Conservation (phyloP, 2,329 filamentous ascomycete species). For the Helotiales sp. region DNA sequence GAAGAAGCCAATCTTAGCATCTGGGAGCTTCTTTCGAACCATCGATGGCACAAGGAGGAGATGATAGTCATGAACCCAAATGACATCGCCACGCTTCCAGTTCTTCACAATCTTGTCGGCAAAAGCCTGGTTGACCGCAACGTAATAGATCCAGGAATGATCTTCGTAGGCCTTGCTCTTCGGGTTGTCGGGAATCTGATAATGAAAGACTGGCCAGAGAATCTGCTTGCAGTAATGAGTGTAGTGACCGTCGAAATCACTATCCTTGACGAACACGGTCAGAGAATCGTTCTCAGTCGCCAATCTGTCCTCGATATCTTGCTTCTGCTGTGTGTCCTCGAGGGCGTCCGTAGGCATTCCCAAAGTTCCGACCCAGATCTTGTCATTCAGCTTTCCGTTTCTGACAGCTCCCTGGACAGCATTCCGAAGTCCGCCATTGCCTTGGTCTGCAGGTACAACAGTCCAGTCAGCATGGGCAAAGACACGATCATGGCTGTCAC, state of each 20-base stretch:
- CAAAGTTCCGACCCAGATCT: conserved; percentile 88
- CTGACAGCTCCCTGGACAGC: conserved; percentile 77
- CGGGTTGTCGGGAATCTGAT: conserved; percentile 95
- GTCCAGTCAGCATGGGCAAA: conserved; percentile 81
- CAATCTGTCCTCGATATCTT: conserved; percentile 80
- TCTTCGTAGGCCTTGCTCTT: conserved; percentile 99
- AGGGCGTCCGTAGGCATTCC: conserved; percentile 93
- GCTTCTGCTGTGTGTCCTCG: conserved; percentile 69
- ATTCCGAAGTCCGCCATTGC: conserved; percentile 89
- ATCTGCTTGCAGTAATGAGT: conserved; percentile 97
- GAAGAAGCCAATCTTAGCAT: conserved; percentile 96
- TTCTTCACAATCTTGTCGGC: conserved; percentile 86
- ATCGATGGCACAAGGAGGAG: conserved; percentile 84
- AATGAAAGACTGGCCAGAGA: conserved; percentile 96
- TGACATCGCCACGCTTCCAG: conserved; percentile 89
- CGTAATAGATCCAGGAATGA: conserved; percentile 94
- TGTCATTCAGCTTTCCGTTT: conserved; percentile 68
- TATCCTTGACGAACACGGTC: conserved; percentile 83
- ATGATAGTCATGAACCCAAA: conserved; percentile 97
- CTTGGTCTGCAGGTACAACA: conserved; percentile 82
- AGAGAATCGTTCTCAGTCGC: conserved; percentile 81
- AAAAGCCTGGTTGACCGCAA: conserved; percentile 89
- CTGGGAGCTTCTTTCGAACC: conserved; percentile 85
- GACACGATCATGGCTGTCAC: conserved; percentile 65
- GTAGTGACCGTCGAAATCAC: conserved; percentile 93